Conservation (phyloP, 257 asterid genomes). For the Jaltomata sinuosa region DNA sequence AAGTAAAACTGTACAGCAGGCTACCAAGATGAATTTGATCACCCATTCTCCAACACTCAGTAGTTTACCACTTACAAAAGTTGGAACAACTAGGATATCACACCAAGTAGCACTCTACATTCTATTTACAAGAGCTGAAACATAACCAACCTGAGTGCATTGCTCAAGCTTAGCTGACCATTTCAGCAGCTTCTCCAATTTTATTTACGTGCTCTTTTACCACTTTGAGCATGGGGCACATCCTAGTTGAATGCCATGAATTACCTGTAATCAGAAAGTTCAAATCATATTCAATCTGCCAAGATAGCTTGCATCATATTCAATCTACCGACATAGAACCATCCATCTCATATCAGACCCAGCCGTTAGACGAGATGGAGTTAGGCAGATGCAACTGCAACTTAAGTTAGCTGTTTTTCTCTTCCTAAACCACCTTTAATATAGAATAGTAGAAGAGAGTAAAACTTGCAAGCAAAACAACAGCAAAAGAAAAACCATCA, state of each 20-base stretch:
- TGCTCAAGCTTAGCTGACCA: slow-evolving; percentile 44
- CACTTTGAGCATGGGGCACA: slow-evolving; percentile 60
- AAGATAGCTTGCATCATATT: slow-evolving; percentile 8
- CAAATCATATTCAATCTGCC: slow-evolving; percentile 35
- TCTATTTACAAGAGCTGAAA: slow-evolving; percentile 9
- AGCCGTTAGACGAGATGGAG: neutral
- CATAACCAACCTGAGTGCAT: slow-evolving; percentile 56
- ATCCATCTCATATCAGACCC: slow-evolving; percentile 14
- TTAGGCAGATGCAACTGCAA: neutral
- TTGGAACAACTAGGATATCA: neutral
- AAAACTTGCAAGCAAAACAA: neutral
- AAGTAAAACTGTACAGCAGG: neutral
- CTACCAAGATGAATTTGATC: neutral
- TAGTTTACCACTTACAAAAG: neutral
- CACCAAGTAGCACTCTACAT: slow-evolving; percentile 15
- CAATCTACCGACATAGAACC: slow-evolving; percentile 10
- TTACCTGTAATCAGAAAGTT: slow-evolving; percentile 70
- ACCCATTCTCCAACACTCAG: neutral
- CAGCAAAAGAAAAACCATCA: neutral
- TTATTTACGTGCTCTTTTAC: slow-evolving; percentile 42
- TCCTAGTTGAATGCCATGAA: slow-evolving; percentile 68
- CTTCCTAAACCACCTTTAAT: neutral
- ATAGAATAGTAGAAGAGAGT: neutral
- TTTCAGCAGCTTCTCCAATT: slow-evolving; percentile 51
- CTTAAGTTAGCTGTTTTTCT: neutral